These are phyloP conservation scores for Salix exigua DNA, from an alignment of 345 rosid genomes.

Conservation along the genomic window DNA sequence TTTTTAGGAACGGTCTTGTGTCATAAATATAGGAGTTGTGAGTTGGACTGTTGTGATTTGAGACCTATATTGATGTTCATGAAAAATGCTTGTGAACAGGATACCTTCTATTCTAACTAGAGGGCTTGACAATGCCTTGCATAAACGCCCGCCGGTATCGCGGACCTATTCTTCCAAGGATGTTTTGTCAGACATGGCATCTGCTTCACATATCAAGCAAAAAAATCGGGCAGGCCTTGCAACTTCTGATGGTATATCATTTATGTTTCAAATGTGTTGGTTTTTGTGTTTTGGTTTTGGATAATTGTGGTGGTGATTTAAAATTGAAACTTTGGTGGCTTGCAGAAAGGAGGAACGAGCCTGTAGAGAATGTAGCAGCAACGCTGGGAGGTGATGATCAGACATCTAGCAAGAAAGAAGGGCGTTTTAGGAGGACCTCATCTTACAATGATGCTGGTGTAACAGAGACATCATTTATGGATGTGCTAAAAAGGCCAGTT, in stretches of 20 bases:
- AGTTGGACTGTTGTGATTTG: background rate
- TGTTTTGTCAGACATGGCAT: conserved; percentile 36
- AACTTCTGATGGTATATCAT: conserved; percentile 7
- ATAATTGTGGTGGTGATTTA: background rate
- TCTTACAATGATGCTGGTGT: conserved; percentile 46
- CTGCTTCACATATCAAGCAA: conserved; percentile 35
- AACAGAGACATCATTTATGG: conserved; percentile 72
- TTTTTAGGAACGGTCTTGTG: background rate
- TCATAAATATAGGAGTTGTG: background rate
- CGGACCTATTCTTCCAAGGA: conserved; percentile 50
- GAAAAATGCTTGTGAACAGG: conserved; percentile 17
- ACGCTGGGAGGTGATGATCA: conserved; percentile 3
- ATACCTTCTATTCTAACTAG: conserved; percentile 31
- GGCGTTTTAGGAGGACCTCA: conserved; percentile 43
- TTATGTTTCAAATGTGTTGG: background rate
- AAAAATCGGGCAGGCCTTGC: conserved; percentile 29
- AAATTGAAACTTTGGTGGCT: background rate
- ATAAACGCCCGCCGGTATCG: conserved; percentile 38
- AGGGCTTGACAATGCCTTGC: conserved; percentile 41
- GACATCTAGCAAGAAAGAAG: conserved; percentile 44
- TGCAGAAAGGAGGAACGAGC: conserved; percentile 32
- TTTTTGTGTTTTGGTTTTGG: background rate
- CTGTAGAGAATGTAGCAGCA: background rate
- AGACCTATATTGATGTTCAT: background rate
- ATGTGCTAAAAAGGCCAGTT: conserved; percentile 50